Base-by-base conservation (phyloP, 2,329 filamentous ascomycete species). In the Lomentospora prolificans region DNA sequence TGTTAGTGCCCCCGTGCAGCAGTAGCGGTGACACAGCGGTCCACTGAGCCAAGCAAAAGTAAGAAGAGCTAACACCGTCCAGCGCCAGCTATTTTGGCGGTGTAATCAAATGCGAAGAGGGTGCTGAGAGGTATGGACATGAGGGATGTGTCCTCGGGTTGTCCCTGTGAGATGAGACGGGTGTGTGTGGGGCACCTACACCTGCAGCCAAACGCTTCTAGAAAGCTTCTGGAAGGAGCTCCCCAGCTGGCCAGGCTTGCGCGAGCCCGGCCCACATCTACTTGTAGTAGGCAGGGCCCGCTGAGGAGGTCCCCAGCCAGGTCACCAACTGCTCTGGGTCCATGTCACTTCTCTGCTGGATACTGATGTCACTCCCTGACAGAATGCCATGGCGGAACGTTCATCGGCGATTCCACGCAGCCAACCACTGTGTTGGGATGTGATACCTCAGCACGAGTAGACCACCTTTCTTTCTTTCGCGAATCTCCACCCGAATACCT, bases 211-310 rank as follows among this genome's bases (percentile, higher is more conserved):
- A 41, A 27, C 51, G 33, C 31, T 53, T 53, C 51, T 41, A 17
- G 31, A 53, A 53, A 27, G 10, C 51, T 53, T 53, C 51, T 53
- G 31, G 51, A 53, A 51, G 50, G 44, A 48, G 17, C 44, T 12
- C 17, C 44, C 50, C 28, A 31, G 50, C n/a, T 17, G 9, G 51
- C 19, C n/a, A 27, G 24, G 3, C 14, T 22, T 22, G 31, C 17
- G 51, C 31, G n/a, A 7, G 19, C 27, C 25, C n/a, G n/a, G n/a
- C 25, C 30, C 51, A 53, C 8, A 22, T 25, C 31, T 19, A 6
- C 33, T 53, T 39, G 10, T 24, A 22, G 14, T 7, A 14, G 14
- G 25, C 24, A 30, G n/a, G 24, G 8, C 24, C 36, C 8, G 12
- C 25, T 44, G n/a, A n/a, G n/a, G n/a, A n/a, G n/a, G n/a, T n/a